A percentile compares a stretch with the other conserved stretches of the same genome.
Evolutionary conservation across 2,329 filamentous ascomycete species (phyloP).

Genomic region (Claviceps arundinis): DNA sequence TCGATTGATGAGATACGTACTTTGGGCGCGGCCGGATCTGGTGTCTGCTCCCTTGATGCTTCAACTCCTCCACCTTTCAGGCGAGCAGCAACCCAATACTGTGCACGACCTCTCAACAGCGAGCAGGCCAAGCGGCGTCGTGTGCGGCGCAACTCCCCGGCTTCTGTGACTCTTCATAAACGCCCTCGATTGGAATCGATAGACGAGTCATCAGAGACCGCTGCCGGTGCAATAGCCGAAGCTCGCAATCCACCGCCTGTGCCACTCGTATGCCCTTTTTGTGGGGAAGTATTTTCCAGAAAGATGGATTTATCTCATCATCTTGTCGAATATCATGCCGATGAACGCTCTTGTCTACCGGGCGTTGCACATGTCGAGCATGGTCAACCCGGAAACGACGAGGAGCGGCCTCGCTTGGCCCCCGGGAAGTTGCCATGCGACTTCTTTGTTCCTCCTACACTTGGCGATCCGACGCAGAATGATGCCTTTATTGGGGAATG

Average conservation of each 20-base stretch:
- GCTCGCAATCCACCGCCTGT: neutral
- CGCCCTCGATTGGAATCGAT: constrained; percentile 1
- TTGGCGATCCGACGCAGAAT: neutral
- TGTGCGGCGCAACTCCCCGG: neutral
- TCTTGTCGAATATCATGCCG: neutral
- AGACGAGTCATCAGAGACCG: constrained; percentile 2
- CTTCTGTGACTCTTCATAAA: neutral
- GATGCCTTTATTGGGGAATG: neutral
- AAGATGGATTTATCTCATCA: constrained; percentile 1
- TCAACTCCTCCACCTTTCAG: neutral
- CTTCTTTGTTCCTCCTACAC: neutral
- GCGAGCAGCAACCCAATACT: neutral
- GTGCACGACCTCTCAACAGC: neutral
- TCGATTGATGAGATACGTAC: neutral
- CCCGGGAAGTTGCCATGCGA: neutral
- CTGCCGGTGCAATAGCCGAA: neutral
- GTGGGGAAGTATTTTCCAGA: neutral
- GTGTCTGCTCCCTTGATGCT: neutral
- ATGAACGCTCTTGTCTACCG: neutral
- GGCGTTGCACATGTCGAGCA: neutral
- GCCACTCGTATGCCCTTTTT: neutral
- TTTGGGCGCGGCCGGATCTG: neutral
- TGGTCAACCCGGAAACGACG: neutral
- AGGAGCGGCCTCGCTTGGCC: neutral
- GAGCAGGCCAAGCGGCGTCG: constrained; percentile 1